Base-by-base conservation (phyloP, 129 eudicot genomes). In the Pseudognaphalium luteoalbum region DNA sequence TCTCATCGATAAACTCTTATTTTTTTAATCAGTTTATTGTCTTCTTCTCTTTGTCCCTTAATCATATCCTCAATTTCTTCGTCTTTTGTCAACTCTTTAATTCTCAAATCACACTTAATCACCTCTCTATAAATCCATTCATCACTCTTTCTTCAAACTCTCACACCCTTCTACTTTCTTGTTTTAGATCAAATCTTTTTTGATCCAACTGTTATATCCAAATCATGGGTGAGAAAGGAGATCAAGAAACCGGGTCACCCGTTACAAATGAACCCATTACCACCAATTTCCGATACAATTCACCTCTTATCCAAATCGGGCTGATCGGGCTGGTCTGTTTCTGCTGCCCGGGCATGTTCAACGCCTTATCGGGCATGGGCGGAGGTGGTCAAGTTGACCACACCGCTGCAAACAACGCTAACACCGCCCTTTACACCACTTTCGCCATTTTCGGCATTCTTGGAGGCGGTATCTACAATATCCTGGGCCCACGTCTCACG, bases 271-370 rank as follows among this genome's bases (percentile, higher is more conserved):
- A 44, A 52, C 12, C 76, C 29, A 15, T 61, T 29, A 33, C 47
- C 19, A 30, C 93, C 47, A 33, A 16, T 72, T 84, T 91, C 58
- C 86, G 99, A 21, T 83, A 83, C 80, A 95, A 95, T 69, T 95
- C 99, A 12, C 99, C 97, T 0, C 44, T 95, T 0, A 76, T 87
- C n/a, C 99, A 95, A 78, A 94, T 95, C 0, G 80, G 69, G 8
- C 34, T 95, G 28, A 95, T 95, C 74, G 99, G 97, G 19, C 34
- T 95, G 0, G 99, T 95, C 21, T 95, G 99, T 62, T 95, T 95
- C 66, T 95, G 99, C 73, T 91, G 97, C 61, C 99, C 99, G 1
- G 99, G 97, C 0, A 95, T 95, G 99, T 95, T 89, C 82, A 95
- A 89, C 70, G 97, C 99, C 11, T 84, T 95, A n/a, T 89, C 97